Evolutionary conservation across 2,329 filamentous ascomycete species (phyloP).

Genomic region (Trichoderma sp.): DNA sequence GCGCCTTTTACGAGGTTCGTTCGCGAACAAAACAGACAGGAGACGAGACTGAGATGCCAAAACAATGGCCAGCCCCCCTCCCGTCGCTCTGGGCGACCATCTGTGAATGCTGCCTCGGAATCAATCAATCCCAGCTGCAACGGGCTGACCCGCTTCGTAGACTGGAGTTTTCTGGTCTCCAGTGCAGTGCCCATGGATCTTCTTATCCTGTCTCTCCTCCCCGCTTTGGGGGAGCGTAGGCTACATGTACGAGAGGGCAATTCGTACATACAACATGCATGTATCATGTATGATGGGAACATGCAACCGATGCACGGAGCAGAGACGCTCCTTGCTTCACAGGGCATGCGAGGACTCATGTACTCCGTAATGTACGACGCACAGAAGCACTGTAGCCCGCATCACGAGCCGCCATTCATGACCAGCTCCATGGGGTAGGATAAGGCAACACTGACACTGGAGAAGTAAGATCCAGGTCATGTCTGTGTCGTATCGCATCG

Average conservation of each 20-base stretch:
- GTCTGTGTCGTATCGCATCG: neutral
- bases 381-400: neutral
- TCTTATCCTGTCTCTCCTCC: neutral
- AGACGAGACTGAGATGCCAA: neutral
- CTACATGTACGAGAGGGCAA: neutral
- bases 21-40: neutral
- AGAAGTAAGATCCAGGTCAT: neutral
- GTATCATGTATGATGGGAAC: neutral
- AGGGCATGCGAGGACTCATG: constrained; percentile 11
- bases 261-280: neutral
- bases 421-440: constrained; percentile 13
- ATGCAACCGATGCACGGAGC: neutral
- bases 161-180: neutral
- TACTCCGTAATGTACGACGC: constrained; percentile 15
- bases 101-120: neutral
- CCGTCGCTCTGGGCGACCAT: constrained; percentile 14
- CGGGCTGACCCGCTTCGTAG: neutral
- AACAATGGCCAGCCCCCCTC: neutral
- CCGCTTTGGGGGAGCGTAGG: neutral
- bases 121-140: neutral
- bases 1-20: neutral
- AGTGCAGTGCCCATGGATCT: neutral
- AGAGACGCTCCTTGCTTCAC: neutral
- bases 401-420: constrained; percentile 14
- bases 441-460: neutral